These are phyloP conservation scores for Hordeum marinum DNA, from an alignment of 176 grass and related monocot species.

Conservation along the genomic window DNA sequence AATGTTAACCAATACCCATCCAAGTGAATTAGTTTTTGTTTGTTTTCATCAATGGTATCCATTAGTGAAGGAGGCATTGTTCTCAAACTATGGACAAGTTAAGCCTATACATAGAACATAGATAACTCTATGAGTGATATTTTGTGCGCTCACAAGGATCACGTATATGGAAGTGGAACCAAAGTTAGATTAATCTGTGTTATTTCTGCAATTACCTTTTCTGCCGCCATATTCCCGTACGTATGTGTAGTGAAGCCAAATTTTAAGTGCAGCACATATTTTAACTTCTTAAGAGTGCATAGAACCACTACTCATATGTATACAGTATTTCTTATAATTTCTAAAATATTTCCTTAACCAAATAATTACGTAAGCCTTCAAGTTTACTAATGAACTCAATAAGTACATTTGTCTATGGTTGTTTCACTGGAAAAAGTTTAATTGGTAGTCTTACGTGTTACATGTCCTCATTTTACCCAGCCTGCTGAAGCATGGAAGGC, in stretches of 20 bases:
- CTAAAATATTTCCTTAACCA: background rate
- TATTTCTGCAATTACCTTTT: background rate
- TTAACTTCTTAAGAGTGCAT: background rate
- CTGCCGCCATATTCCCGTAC: background rate
- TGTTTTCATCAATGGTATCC: background rate
- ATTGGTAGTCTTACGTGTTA: conserved; percentile 8
- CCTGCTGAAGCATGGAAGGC: conserved; percentile 70
- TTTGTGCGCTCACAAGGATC: background rate
- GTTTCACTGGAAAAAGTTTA: background rate
- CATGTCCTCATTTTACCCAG: conserved; percentile 33
- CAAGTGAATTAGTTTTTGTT: background rate
- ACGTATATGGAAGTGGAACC: background rate
- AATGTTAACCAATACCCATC: background rate
- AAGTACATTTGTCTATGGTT: conserved; percentile 5
- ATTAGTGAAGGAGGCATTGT: background rate
- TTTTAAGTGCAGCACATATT: background rate
- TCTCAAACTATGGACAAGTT: background rate
- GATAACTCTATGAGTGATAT: background rate
- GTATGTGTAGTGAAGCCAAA: background rate
- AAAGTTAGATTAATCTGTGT: background rate
- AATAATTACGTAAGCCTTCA: background rate
- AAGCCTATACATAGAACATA: background rate
- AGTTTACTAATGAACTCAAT: background rate
- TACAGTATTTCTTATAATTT: background rate
- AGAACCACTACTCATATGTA: conserved; percentile 1